Conservation (phyloP, 2,329 filamentous ascomycete species). For the Ceratocystis eucalypticola region DNA sequence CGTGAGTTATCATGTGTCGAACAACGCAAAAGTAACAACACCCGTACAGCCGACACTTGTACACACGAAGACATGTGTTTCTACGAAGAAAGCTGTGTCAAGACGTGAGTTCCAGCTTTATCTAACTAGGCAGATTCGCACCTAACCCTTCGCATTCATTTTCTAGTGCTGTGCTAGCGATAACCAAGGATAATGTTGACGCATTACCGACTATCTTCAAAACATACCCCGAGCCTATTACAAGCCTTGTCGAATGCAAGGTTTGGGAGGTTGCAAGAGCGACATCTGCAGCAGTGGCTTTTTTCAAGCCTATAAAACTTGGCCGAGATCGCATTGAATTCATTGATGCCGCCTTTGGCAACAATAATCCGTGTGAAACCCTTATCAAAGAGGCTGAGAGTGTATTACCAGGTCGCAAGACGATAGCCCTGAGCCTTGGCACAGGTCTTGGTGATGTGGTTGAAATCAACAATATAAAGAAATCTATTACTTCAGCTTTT, state of each 20-base stretch:
- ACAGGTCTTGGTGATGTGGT: constrained; percentile 23
- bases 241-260: constrained; percentile 20
- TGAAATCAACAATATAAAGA: constrained; percentile 17
- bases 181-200: too few species aligned
- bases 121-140: too few species aligned
- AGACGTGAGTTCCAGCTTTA: too few species aligned
- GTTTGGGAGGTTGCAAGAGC: not conserved
- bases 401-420: constrained; percentile 21
- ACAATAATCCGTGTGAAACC: constrained; percentile 20
- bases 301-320: not conserved
- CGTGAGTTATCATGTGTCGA: not conserved
- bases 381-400: constrained; percentile 24
- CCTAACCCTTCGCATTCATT: too few species aligned
- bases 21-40: not conserved
- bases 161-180: too few species aligned
- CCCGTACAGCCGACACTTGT: not conserved
- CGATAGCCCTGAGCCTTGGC: constrained; percentile 23
- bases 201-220: too few species aligned
- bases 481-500: not conserved
- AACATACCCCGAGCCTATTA: not conserved
- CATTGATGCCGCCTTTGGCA: constrained; percentile 25
- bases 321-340: constrained; percentile 21
- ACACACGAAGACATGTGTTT: not conserved
- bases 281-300: not conserved
- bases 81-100: not conserved